Evolutionary conservation across 495 filamentous ascomycete species (phyloP).

Genomic region (Beverwykella pulmonaria): DNA sequence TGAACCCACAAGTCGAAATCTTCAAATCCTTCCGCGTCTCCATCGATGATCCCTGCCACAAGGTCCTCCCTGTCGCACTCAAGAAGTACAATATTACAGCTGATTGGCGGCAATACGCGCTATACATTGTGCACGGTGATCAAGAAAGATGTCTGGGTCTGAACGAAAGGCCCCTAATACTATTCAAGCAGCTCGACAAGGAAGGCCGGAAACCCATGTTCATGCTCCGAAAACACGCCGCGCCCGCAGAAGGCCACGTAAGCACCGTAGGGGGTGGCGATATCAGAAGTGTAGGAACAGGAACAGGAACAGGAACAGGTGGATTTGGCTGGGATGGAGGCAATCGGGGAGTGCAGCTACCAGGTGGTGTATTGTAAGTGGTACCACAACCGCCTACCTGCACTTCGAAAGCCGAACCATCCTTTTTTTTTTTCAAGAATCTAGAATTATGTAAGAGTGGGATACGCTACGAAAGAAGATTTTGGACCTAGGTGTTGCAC

Average conservation of each 20-base stretch:
- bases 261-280: conserved; percentile 30
- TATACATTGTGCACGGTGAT: conserved; percentile 97
- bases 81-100: conserved; percentile 98
- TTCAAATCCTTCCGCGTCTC: conserved; percentile 98
- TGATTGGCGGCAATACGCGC: conserved; percentile 93
- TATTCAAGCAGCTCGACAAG: conserved; percentile 96
- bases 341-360: conserved; percentile 34
- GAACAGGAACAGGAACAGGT: conserved; percentile 6
- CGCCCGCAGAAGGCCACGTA: conserved; percentile 45
- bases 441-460: not conserved
- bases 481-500: not conserved
- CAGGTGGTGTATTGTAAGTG: conserved; percentile 35
- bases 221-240: conserved; percentile 78
- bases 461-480: not conserved
- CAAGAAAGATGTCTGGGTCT: conserved; percentile 91
- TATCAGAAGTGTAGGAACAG: conserved; percentile 11
- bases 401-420: not conserved
- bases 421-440: not conserved
- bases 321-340: conserved; percentile 31
- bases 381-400: not conserved
- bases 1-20: conserved; percentile 73
- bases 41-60: conserved; percentile 97
- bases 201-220: conserved; percentile 99
- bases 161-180: conserved; percentile 87
- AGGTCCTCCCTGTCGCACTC: conserved; percentile 91